Evolutionary conservation across 2,329 filamentous ascomycete species (phyloP), one percentile per base, ranked within the genome.

Genomic region (Epichloe uncinata): DNA sequence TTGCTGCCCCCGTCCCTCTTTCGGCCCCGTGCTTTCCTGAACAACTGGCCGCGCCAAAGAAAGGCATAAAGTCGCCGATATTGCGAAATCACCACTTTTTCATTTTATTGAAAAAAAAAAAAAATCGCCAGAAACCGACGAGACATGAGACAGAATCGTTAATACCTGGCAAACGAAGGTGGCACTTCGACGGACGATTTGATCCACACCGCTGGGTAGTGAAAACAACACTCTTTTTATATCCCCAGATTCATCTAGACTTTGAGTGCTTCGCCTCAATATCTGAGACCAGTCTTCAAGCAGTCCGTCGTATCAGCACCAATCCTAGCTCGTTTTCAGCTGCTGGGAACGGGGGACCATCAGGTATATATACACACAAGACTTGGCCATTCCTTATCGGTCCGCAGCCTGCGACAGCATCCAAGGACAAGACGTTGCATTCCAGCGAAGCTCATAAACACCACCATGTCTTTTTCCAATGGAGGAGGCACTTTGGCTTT

Each of bases 401-500:
- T 47, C 50, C 54, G 48, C 53, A 55, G 54, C 56, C 57, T 57
- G 56, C 57, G 54, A 54, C 56, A 58, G 38, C 52, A 43, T 49
- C 52, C 35, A 34, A 20, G 15, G 47, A 45, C 22, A 22, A 45
- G 46, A 57, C 61, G 63, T 64, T 60, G 58, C 61, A 61, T 54
- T 54, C 52, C 52, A 48, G 40, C 47, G 52, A 54, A 50, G 50
- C 30, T 48, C 54, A 46, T 55, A 61, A 50, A 53, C 51, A 70
- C 57, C 62, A 79, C 43, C 12, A 57, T 81, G 78, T 74, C 78
- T 57, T 81, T 78, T 66, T 74, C 74, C 47, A 78, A 74, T 61
- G 69, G 70, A 58, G 71, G 86, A 63, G 87, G 87, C 61, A 91
- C 87, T 52, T 75, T 95, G 60, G 88, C 93, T 61, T 75, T 95